A percentile compares a stretch with the other conserved stretches of the same genome.
Evolutionary conservation across 352 stramenopile genomes (phyloP).

Genomic region (Blastocystis sp.): DNA sequence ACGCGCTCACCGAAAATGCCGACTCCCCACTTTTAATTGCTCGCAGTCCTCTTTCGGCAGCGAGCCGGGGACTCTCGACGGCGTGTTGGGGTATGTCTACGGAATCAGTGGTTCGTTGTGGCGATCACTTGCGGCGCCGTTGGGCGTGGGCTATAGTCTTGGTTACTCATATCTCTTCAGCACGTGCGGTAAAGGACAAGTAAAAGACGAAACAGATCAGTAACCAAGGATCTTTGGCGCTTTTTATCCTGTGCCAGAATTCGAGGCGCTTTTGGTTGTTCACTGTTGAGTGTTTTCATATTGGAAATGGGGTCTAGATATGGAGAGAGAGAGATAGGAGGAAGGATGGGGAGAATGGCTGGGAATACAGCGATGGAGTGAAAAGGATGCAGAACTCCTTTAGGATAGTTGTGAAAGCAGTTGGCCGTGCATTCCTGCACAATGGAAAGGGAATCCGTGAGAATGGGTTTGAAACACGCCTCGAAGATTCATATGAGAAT

Average conservation of each 20-base stretch:
- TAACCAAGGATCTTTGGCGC: too few relatives aligned
- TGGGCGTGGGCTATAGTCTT: slow-evolving; percentile 45
- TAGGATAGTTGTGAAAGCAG: neutral
- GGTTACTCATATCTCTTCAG: slow-evolving; percentile 18
- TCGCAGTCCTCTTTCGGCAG: slow-evolving; percentile 52
- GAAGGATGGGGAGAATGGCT: neutral
- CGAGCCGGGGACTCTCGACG: slow-evolving; percentile 64
- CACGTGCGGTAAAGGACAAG: neutral
- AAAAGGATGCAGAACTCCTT: neutral
- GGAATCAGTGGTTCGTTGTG: slow-evolving; percentile 11
- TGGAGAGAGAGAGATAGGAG: neutral
- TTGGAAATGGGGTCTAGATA: neutral
- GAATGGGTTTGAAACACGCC: too few relatives aligned
- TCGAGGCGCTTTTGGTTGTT: neutral
- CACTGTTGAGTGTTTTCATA: neutral
- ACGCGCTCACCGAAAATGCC: neutral
- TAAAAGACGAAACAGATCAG: neutral
- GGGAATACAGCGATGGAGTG: neutral
- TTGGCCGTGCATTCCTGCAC: neutral
- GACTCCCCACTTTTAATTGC: slow-evolving; percentile 36
- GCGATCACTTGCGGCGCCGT: slow-evolving; percentile 36
- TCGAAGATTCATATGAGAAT: too few relatives aligned
- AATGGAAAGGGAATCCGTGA: neutral
- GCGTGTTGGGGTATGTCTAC: slow-evolving; percentile 66
- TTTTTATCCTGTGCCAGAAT: neutral